Evolutionary conservation across 805 yeast species (phyloP), one percentile per base, ranked within the genome.

Genomic region (Cyberlindnera xylosilytica): DNA sequence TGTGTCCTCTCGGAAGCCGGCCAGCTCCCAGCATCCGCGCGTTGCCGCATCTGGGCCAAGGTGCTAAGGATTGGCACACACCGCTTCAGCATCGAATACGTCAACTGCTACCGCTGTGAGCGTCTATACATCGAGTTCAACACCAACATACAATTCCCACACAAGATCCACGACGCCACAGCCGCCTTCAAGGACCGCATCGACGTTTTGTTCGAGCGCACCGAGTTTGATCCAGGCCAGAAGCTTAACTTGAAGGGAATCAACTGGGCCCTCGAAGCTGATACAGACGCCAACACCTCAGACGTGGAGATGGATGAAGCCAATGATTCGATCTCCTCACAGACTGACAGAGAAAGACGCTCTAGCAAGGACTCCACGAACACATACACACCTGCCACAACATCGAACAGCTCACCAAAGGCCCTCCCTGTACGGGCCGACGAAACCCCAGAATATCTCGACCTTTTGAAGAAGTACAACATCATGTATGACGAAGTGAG

Each of bases 31-130:
- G 11, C 10, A 10, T 4, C 8, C 12, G 9, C 17, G 4, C n/a
- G 8, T 20, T 29, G 24, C 9, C 3, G 11, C 2, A 17, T 39
- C 5, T 46, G 43, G 42, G 47, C 42, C 6, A 42, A 43, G 15
- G 39, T 46, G n/a, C 34, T 31, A 17, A 33, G 20, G 20, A 15
- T 45, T 10, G n/a, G 20, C 7, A 34, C 29, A 8, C 22, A 39
- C 30, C 13, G n/a, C 12, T 34, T 43, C 5, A 42, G 43, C 17
- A 24, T 46, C n/a, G 50, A 43, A 36, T 19, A 40, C 12, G 40
- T 46, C 6, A 31, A 46, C 24, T 12, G 36, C 6, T n/a, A 15
- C n/a, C 11, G 12, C 7, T 22, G 17, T 10, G 30, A 39, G 37
- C 12, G 39, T 20, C n/a, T 34, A 19, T 19, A 18, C 22, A 26